Percentiles rank a stretch among this genome's conserved stretches.
phyloP scores from a whole-genome alignment of 2,329 filamentous ascomycete genomes.

The Simplicillium aogashimaense region DNA sequence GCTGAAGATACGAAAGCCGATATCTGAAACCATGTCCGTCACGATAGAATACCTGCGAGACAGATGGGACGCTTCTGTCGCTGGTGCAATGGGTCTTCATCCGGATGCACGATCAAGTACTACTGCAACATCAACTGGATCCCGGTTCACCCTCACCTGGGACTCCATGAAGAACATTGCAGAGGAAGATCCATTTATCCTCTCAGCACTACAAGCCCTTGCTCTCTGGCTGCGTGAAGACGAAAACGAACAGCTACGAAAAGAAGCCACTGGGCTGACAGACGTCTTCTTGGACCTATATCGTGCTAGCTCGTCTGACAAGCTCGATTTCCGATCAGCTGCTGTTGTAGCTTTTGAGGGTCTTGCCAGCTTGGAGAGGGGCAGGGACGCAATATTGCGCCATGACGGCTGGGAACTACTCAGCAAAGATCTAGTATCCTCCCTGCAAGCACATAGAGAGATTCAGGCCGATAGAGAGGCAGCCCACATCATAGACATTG shows the following conservation, averaged over 20 bases:
- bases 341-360: conserved; percentile 52
- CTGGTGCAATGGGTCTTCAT: conserved; percentile 52
- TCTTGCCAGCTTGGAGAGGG: conserved; percentile 37
- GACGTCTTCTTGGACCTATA: conserved; percentile 59
- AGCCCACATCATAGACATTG: conserved; percentile 42
- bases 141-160: conserved; percentile 43
- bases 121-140: conserved; percentile 33
- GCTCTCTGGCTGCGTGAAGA: conserved; percentile 63
- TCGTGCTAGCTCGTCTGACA: conserved; percentile 19
- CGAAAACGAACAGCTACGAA: conserved; percentile 47
- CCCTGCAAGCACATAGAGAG: conserved; percentile 22
- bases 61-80: conserved; percentile 57
- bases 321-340: conserved; percentile 45
- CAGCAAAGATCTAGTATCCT: conserved; percentile 34
- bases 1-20: conserved; percentile 47
- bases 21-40: conserved; percentile 54
- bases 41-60: conserved; percentile 58
- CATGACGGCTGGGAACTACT: conserved; percentile 46
- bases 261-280: conserved; percentile 45
- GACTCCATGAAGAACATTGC: conserved; percentile 40
- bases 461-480: conserved; percentile 22
- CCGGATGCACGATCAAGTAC: conserved; percentile 38
- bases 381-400: conserved; percentile 34
- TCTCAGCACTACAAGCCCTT: conserved; percentile 46
- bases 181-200: conserved; percentile 46